Evolutionary conservation across 2,329 filamentous ascomycete species (phyloP).

Genomic region (Xylaria sp.): DNA sequence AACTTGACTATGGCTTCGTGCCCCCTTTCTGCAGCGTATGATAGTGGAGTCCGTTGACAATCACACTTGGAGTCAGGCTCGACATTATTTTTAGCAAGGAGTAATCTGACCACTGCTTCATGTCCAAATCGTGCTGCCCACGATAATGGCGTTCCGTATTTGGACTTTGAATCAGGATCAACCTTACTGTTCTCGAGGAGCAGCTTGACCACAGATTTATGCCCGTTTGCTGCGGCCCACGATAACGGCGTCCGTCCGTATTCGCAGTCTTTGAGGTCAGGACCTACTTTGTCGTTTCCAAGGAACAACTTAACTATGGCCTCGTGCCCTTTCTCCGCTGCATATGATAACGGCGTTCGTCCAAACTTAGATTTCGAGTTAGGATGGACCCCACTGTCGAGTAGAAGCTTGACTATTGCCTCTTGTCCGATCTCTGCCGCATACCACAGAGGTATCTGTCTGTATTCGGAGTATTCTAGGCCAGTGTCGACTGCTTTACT

Average conservation of each 20-base stretch:
- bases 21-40: not conserved
- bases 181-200: not conserved
- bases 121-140: not conserved
- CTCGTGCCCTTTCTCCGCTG: slow-evolving; percentile 4
- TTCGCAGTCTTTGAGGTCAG: not conserved
- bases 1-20: not conserved
- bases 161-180: slow-evolving; percentile 3
- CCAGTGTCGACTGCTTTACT: not conserved
- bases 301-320: slow-evolving; percentile 7
- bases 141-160: slow-evolving; percentile 8
- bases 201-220: not conserved
- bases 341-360: slow-evolving; percentile 6
- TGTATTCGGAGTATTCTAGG: not conserved
- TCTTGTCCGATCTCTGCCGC: slow-evolving; percentile 8
- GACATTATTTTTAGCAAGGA: not conserved
- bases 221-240: not conserved
- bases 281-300: not conserved
- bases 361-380: not conserved
- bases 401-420: not conserved
- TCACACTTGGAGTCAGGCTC: not conserved
- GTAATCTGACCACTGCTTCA: not conserved
- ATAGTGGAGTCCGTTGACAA: not conserved
- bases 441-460: not conserved
- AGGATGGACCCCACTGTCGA: not conserved
- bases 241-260: not conserved